Percentiles rank a stretch among this genome's conserved stretches.
phyloP scores from a whole-genome alignment of 345 rosid genomes.

The Rhodamnia argentea region DNA sequence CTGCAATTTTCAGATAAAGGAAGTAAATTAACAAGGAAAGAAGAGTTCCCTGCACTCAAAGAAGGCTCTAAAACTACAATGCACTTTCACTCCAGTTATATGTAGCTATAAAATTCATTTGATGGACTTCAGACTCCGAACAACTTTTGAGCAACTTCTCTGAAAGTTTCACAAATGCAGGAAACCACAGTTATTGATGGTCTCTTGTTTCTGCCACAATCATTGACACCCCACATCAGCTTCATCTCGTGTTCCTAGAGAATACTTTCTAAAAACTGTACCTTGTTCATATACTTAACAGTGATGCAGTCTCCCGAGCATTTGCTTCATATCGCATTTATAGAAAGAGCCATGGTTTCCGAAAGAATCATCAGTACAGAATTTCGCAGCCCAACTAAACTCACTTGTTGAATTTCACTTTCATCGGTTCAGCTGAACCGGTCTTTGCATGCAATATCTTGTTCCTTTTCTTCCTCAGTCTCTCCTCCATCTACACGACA shows the following conservation, averaged over 20 bases:
- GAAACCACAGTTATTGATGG: neutral
- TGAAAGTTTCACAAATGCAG: neutral
- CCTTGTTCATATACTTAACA: neutral
- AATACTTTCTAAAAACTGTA: neutral
- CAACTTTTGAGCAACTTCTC: neutral
- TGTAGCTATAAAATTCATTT: neutral
- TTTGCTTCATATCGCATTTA: neutral
- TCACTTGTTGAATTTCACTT: constrained; percentile 78
- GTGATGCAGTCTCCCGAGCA: neutral
- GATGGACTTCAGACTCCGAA: neutral
- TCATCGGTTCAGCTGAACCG: constrained; percentile 66
- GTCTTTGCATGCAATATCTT: constrained; percentile 74
- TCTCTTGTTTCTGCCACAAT: neutral
- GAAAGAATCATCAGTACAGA: neutral
- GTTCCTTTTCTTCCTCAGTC: constrained; percentile 75
- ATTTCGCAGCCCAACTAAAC: neutral
- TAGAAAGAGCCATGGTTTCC: neutral
- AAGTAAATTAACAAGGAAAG: neutral
- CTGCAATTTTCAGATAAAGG: constrained; percentile 18
- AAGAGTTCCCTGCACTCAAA: neutral
- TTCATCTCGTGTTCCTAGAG: neutral
- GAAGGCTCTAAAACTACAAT: neutral
- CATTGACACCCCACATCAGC: neutral
- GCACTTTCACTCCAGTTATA: neutral
- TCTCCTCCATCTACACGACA: constrained; percentile 62